These are phyloP conservation scores for Sisymbrium altissimum DNA, from an alignment of 345 rosid species.

Conservation along the genomic window DNA sequence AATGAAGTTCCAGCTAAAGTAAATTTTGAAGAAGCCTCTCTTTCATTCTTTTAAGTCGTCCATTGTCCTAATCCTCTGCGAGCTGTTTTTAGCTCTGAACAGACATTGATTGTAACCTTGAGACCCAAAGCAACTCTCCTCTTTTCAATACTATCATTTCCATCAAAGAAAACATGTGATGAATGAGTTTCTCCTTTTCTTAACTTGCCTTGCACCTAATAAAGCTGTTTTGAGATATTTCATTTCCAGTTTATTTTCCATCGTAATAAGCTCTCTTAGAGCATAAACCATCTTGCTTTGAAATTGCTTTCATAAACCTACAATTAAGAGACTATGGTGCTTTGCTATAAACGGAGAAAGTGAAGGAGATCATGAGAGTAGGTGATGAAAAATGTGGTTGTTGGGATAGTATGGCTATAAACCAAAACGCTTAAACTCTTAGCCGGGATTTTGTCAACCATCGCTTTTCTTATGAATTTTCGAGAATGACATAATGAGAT, in stretches of 20 bases:
- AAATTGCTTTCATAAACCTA: too few relatives aligned
- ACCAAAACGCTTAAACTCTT: not conserved
- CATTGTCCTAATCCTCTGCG: not conserved
- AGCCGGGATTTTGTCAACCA: not conserved
- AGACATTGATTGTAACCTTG: not conserved
- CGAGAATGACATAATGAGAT: not conserved
- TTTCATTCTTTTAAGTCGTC: not conserved
- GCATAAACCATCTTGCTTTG: too few relatives aligned
- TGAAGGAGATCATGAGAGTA: not conserved
- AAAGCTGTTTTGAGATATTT: not conserved
- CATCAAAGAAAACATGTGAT: not conserved
- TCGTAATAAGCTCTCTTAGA: too few relatives aligned
- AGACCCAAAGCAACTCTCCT: not conserved
- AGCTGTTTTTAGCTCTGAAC: not conserved
- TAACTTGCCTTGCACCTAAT: not conserved
- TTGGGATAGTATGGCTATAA: not conserved
- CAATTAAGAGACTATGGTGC: not conserved
- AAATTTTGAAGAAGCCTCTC: not conserved
- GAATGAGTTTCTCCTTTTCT: not conserved
- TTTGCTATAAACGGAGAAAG: not conserved
- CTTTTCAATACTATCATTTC: not conserved
- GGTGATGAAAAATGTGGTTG: not conserved
- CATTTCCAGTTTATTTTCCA: not conserved
- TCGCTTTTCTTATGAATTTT: not conserved
- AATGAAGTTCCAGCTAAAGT: not conserved